phyloP scores from a whole-genome alignment of 2,329 filamentous ascomycete species.

The Pseudocercospora fijiensis region DNA sequence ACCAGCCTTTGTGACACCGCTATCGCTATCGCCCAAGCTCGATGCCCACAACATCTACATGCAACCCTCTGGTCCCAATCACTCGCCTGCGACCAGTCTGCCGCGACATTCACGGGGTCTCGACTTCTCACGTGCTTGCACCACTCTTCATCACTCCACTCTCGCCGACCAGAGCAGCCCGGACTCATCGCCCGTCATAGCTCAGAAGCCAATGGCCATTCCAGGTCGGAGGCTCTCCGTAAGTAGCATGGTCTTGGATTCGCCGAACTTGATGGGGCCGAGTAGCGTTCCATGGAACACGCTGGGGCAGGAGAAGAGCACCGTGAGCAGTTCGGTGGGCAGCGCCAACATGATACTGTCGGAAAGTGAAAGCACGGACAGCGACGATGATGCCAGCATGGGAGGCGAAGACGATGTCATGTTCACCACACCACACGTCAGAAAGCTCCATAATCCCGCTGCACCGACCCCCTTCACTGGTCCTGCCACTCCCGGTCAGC shows the following conservation, averaged over 20 bases:
- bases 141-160: conserved; percentile 92
- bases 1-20: conserved; percentile 54
- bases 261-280: conserved; percentile 54
- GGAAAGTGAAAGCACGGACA: conserved; percentile 71
- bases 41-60: conserved; percentile 82
- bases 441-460: conserved; percentile 55
- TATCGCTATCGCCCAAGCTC: conserved; percentile 83
- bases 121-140: conserved; percentile 90
- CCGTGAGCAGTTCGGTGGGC: conserved; percentile 76
- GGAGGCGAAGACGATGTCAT: conserved; percentile 65
- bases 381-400: conserved; percentile 56
- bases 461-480: conserved; percentile 44
- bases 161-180: conserved; percentile 84
- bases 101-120: conserved; percentile 85
- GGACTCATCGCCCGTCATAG: conserved; percentile 84
- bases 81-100: conserved; percentile 78
- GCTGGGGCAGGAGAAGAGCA: conserved; percentile 60
- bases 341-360: conserved; percentile 77
- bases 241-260: conserved; percentile 54
- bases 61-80: conserved; percentile 17
- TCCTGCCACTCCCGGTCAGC: conserved; percentile 51
- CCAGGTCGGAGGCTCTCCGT: conserved; percentile 49
- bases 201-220: conserved; percentile 64
- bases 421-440: conserved; percentile 76
- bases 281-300: conserved; percentile 26